Conservation (phyloP, 2,329 filamentous ascomycete species). For the Clathrospora elynae region DNA sequence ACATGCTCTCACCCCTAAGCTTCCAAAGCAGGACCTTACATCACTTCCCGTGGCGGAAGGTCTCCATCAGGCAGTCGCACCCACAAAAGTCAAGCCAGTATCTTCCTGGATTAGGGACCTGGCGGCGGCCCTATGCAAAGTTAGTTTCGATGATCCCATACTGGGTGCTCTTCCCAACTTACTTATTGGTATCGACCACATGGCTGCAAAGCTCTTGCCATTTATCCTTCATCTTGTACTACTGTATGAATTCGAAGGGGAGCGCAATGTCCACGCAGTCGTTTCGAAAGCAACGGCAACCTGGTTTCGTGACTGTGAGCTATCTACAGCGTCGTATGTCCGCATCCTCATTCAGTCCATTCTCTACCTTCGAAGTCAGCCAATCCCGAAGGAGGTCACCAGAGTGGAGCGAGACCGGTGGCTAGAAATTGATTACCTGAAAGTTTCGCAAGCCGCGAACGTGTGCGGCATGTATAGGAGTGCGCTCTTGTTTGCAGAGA, state of each 20-base stretch:
- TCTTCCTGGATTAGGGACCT: slow-evolving; percentile 66
- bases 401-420: slow-evolving; percentile 79
- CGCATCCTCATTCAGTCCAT: slow-evolving; percentile 77
- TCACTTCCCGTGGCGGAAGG: slow-evolving; percentile 12
- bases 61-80: slow-evolving; percentile 26
- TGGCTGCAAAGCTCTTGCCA: slow-evolving; percentile 77
- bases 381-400: slow-evolving; percentile 73
- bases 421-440: slow-evolving; percentile 80
- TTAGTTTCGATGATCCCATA: slow-evolving; percentile 66
- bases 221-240: slow-evolving; percentile 85
- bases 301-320: slow-evolving; percentile 63
- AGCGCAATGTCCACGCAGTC: slow-evolving; percentile 59
- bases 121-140: slow-evolving; percentile 60
- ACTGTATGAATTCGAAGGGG: slow-evolving; percentile 66
- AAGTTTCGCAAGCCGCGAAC: slow-evolving; percentile 72
- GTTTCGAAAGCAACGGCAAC: slow-evolving; percentile 69
- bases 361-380: slow-evolving; percentile 85
- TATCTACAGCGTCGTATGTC: slow-evolving; percentile 63
- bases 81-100: slow-evolving; percentile 24
- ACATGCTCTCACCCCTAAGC: slow-evolving; percentile 33
- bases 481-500: slow-evolving; percentile 81
- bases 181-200: slow-evolving; percentile 66
- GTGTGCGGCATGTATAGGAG: slow-evolving; percentile 85
- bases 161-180: slow-evolving; percentile 71
- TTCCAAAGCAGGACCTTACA: slow-evolving; percentile 18